Evolutionary conservation across 2,329 filamentous ascomycete species (phyloP).

Genomic region (Metarhizium humberi): DNA sequence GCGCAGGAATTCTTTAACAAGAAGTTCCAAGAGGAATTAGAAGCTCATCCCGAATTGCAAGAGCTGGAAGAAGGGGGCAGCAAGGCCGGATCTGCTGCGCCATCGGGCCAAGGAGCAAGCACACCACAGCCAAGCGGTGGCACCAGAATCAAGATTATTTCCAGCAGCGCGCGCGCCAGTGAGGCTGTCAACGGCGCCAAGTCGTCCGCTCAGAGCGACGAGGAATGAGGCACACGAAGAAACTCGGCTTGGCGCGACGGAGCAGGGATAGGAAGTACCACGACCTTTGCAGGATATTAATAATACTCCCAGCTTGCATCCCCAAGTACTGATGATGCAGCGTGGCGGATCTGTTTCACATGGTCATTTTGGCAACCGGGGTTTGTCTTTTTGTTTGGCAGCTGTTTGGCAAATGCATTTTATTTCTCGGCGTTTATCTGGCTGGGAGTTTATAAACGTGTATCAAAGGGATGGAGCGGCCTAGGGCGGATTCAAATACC

Average conservation of each 20-base stretch:
- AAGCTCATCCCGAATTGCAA: constrained; percentile 43
- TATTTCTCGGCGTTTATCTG: constrained; percentile 13
- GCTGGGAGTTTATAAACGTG: constrained; percentile 11
- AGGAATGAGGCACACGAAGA: constrained; percentile 29
- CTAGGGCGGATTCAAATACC: constrained; percentile 16
- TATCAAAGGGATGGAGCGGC: constrained; percentile 12
- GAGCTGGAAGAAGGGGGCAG: constrained; percentile 41
- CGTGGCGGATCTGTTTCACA: neutral
- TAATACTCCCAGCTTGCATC: neutral
- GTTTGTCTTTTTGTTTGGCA: neutral
- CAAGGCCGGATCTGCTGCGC: constrained; percentile 29
- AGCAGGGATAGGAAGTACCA: neutral
- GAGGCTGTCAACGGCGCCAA: constrained; percentile 28
- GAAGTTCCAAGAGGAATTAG: constrained; percentile 43
- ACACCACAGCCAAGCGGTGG: constrained; percentile 53
- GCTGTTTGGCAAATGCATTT: constrained; percentile 13
- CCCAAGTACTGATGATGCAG: neutral
- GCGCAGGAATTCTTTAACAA: constrained; percentile 46
- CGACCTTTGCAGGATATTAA: neutral
- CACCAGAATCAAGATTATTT: constrained; percentile 63
- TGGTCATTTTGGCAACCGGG: neutral
- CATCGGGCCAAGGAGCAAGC: constrained; percentile 42
- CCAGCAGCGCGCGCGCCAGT: constrained; percentile 21
- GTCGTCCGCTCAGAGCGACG: constrained; percentile 40
- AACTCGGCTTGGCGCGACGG: neutral